Base-by-base conservation (phyloP, 148 eudicot species). In the Arctostaphylos glauca region DNA sequence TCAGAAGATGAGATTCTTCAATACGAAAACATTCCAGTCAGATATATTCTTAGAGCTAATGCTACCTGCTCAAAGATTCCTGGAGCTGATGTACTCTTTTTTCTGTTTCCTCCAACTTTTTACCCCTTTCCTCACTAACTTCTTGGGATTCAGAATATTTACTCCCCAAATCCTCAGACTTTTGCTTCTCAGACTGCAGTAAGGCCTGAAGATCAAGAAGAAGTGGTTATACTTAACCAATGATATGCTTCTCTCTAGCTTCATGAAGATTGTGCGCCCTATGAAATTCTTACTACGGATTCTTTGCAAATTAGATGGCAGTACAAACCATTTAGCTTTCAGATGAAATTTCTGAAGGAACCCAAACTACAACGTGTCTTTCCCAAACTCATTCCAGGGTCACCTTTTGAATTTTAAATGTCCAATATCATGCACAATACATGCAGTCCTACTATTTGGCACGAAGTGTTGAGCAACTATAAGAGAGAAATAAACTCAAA, bases 101-200 rank as follows among this genome's bases (percentile, higher is more conserved):
- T 77, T 93, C 96, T 25, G 98, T 84, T 81, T 94, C 99, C 84
- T 93, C 98, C 85, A 93, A 88, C 84, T 92, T 94, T 81, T 83
- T 88, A 74, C 82, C 89, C 46, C 92, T 89, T 79, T 88, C 94
- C 84, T 94, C 95, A 80, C 88, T 88, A 73, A 83, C 47, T 83
- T 89, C 91, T 73, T 85, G 87, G 58, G 88, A 88, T 85, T 88
- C 91, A 47, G 89, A 85, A 83, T 88, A 90, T 85, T 89, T 97
- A 84, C 74, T 88, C 80, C 87, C 89, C 76, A 90, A 81, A n/a
- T 89, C 94, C 31, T 91, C 90, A 70, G 90, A 91, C 80, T 91
- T 85, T 80, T 93, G 85, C 91, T 91, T 90, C 83, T 94, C 97
- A n/a, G 88, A 82, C 82, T 91, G 89, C 78, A 92, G 85, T 76